Evolutionary conservation across 768 basidiomycete species (phyloP).

Genomic region (Phanerodontia chrysosporium): DNA sequence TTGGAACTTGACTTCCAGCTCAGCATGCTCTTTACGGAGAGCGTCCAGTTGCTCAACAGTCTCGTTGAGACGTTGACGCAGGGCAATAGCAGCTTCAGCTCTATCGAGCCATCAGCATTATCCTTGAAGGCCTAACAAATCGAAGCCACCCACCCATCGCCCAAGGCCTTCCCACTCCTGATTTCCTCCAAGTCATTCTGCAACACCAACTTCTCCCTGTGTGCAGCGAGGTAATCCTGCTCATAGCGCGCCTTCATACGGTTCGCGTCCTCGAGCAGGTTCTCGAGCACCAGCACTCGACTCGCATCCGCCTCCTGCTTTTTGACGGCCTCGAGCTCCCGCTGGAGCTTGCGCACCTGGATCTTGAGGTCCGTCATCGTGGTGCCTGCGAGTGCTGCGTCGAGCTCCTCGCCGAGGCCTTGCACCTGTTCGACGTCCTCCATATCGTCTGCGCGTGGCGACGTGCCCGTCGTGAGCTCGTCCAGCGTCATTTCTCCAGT

Average conservation of each 20-base stretch:
- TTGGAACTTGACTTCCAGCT: slow-evolving; percentile 68
- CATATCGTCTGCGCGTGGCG: slow-evolving; percentile 8
- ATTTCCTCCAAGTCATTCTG: slow-evolving; percentile 87
- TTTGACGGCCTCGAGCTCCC: slow-evolving; percentile 73
- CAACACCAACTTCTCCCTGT: slow-evolving; percentile 76
- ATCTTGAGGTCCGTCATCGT: slow-evolving; percentile 92
- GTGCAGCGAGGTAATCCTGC: slow-evolving; percentile 77
- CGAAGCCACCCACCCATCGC: slow-evolving; percentile 61
- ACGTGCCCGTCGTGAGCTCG: slow-evolving; percentile 34
- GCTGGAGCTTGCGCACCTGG: slow-evolving; percentile 73
- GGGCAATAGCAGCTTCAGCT: slow-evolving; percentile 81
- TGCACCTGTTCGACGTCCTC: slow-evolving; percentile 47
- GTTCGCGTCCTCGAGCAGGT: slow-evolving; percentile 86
- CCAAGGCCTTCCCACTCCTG: slow-evolving; percentile 75
- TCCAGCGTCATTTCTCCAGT: slow-evolving; percentile 36
- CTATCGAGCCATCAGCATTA: slow-evolving; percentile 32
- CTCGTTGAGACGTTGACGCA: slow-evolving; percentile 85
- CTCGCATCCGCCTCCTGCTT: slow-evolving; percentile 76
- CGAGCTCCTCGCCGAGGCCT: slow-evolving; percentile 81
- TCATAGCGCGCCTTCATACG: slow-evolving; percentile 89
- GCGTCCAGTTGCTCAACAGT: slow-evolving; percentile 76
- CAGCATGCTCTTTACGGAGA: slow-evolving; percentile 62
- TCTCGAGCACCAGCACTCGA: slow-evolving; percentile 81
- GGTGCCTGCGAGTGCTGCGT: slow-evolving; percentile 76
- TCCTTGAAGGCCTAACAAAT: background rate